Evolutionary conservation across 2,329 filamentous ascomycete species (phyloP).

Genomic region (Metarhizium humberi): DNA sequence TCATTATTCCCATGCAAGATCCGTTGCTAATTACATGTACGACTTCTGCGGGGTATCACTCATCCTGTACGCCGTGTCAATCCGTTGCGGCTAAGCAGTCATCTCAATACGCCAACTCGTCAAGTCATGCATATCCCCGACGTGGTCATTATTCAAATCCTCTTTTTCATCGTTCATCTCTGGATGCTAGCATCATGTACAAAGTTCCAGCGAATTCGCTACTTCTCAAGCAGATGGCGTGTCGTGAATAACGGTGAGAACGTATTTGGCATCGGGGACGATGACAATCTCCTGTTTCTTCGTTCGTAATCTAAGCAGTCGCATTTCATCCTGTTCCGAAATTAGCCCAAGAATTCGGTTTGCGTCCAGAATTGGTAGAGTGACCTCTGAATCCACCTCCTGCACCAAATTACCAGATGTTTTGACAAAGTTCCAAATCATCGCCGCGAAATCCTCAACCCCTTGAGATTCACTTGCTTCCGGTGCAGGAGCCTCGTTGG

Average conservation of each 20-base stretch:
- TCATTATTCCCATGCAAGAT: not conserved
- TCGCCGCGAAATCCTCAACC: conserved; percentile 62
- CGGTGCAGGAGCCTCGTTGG: conserved; percentile 32
- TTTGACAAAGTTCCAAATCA: conserved; percentile 70
- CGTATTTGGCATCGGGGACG: conserved; percentile 69
- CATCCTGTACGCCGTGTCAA: conserved; percentile 5
- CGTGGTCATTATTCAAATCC: not conserved
- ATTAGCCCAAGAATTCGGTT: conserved; percentile 12
- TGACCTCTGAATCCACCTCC: conserved; percentile 62
- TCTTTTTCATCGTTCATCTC: not conserved
- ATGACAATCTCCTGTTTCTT: conserved; percentile 80
- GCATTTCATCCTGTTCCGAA: conserved; percentile 58
- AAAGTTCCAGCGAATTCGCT: not conserved
- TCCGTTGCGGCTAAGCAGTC: not conserved
- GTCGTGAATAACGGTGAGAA: conserved; percentile 73
- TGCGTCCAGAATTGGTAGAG: not conserved
- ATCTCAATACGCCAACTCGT: not conserved
- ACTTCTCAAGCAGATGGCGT: conserved; percentile 54
- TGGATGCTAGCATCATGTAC: not conserved
- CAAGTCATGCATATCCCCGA: not conserved
- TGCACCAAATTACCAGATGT: conserved; percentile 60
- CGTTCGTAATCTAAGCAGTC: conserved; percentile 66
- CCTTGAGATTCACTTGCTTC: conserved; percentile 44
- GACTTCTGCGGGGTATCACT: conserved; percentile 5
- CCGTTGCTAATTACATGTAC: not conserved